Percentiles rank a stretch among this genome's conserved stretches.
Conservation (phyloP, 1,139 yeast genomes). For the Yamadazyma sp. region DNA sequence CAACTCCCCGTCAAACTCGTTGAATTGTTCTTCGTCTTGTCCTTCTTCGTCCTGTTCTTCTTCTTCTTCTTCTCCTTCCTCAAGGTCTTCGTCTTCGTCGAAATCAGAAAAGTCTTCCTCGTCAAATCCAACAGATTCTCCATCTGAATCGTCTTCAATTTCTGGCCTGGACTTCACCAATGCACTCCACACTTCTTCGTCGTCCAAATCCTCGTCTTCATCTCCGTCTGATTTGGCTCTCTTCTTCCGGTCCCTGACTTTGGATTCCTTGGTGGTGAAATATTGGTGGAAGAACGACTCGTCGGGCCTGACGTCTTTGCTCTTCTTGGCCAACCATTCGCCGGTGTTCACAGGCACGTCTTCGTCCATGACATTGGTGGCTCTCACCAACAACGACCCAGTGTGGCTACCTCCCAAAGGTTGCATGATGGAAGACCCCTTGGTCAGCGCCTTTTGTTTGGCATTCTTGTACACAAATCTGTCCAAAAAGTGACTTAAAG, state of each 20-base stretch:
- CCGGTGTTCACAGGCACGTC: conserved; percentile 75
- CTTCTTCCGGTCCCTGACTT: conserved; percentile 36
- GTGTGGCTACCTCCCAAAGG: conserved; percentile 91
- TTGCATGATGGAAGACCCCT: conserved; percentile 95
- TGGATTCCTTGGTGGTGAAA: conserved; percentile 63
- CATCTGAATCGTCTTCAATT: conserved; percentile 57
- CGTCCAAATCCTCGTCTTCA: conserved; percentile 47
- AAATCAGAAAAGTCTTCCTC: conserved; percentile 40
- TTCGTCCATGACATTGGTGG: conserved; percentile 48
- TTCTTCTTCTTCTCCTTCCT: conserved; percentile 21
- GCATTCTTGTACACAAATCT: conserved; percentile 94
- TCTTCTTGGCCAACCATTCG: conserved; percentile 74
- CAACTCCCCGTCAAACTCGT: conserved; percentile 32
- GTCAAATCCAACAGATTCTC: conserved; percentile 49
- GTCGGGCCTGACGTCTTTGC: conserved; percentile 74
- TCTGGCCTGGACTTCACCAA: conserved; percentile 83
- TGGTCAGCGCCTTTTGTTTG: conserved; percentile 65
- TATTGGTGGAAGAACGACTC: conserved; percentile 90
- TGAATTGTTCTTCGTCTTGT: conserved; percentile 15
- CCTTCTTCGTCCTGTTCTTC: conserved; percentile 17
- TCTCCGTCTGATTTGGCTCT: conserved; percentile 18
- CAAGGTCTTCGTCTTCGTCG: conserved; percentile 28
- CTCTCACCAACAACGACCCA: conserved; percentile 70
- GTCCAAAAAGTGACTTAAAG: conserved; percentile 88
- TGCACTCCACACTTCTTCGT: conserved; percentile 86